A percentile compares a stretch with the other conserved stretches of the same genome.
Conservation (phyloP, 23 red algal genomes). For the Rhodosorus marinus region DNA sequence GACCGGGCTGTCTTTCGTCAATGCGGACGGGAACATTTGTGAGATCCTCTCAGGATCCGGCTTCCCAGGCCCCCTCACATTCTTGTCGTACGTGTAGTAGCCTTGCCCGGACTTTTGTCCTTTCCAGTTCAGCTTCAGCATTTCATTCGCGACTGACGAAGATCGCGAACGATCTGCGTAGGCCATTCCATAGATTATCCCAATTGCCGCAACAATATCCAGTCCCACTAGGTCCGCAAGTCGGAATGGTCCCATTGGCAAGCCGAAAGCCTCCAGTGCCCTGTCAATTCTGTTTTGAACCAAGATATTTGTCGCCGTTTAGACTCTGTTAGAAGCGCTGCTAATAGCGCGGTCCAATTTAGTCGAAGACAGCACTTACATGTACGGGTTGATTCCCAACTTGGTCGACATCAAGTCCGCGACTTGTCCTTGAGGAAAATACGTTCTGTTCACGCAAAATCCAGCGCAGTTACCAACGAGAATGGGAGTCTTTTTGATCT, state of each 20-base stretch:
- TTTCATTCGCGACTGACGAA: slow-evolving; percentile 4
- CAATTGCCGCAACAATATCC: slow-evolving; percentile 80
- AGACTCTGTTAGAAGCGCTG: neutral
- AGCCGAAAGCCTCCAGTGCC: slow-evolving; percentile 61
- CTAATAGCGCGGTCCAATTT: neutral
- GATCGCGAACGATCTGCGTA: slow-evolving; percentile 67
- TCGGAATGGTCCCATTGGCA: slow-evolving; percentile 91
- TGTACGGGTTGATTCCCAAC: slow-evolving; percentile 73
- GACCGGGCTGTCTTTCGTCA: neutral
- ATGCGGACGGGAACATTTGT: slow-evolving; percentile 24
- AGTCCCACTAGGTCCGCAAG: slow-evolving; percentile 83
- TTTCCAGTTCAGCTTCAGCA: slow-evolving; percentile 61
- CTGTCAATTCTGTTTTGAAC: slow-evolving; percentile 62
- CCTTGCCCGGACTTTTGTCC: slow-evolving; percentile 84
- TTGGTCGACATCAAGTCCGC: slow-evolving; percentile 42
- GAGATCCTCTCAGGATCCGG: slow-evolving; percentile 32
- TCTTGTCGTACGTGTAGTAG: slow-evolving; percentile 44
- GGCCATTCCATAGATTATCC: slow-evolving; percentile 35
- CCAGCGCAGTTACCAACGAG: slow-evolving; percentile 95
- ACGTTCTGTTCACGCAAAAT: slow-evolving; percentile 96
- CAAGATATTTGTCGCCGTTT: neutral
- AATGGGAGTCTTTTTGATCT: slow-evolving; percentile 73
- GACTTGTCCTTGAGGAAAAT: slow-evolving; percentile 89
- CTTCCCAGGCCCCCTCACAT: slow-evolving; percentile 9
- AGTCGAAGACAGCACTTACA: too few species aligned